phyloP scores from a whole-genome alignment of 176 grass and related monocot species.

The Zea luxurians region DNA sequence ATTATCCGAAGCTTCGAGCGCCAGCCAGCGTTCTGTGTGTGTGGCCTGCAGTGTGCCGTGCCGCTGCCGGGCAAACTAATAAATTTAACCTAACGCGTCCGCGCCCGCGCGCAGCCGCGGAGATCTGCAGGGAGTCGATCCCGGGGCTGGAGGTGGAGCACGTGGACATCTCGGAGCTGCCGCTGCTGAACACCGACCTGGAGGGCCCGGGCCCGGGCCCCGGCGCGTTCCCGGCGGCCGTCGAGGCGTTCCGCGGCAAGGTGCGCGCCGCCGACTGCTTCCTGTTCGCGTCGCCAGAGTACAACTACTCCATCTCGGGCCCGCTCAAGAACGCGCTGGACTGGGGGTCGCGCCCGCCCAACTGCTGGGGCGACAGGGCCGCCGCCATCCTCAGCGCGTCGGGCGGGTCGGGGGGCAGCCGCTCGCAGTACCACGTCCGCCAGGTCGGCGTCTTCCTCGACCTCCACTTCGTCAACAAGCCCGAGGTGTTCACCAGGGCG shows the following conservation, averaged over 20 bases:
- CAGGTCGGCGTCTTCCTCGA: constrained; percentile 71
- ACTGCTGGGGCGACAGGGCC: constrained; percentile 66
- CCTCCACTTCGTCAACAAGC: constrained; percentile 90
- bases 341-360: constrained; percentile 68
- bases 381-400: constrained; percentile 63
- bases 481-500: constrained; percentile 58
- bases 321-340: constrained; percentile 87
- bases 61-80: not conserved
- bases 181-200: constrained; percentile 87
- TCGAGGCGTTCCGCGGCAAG: constrained; percentile 64
- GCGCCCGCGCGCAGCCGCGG: constrained; percentile 28
- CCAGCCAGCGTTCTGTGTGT: not conserved
- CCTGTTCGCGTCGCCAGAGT: constrained; percentile 86
- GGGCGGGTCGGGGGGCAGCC: constrained; percentile 59
- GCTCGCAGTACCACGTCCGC: constrained; percentile 70
- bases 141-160: constrained; percentile 56
- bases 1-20: not conserved
- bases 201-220: constrained; percentile 48
- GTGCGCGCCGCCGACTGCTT: constrained; percentile 63
- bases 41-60: too few species aligned
- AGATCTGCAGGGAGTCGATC: constrained; percentile 67
- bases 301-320: constrained; percentile 84
- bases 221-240: constrained; percentile 52
- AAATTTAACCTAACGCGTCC: too few species aligned
- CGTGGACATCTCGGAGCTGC: constrained; percentile 67